These are phyloP conservation scores for Erysimum cheiranthoides DNA, from an alignment of 345 rosid genomes.

Conservation along the genomic window DNA sequence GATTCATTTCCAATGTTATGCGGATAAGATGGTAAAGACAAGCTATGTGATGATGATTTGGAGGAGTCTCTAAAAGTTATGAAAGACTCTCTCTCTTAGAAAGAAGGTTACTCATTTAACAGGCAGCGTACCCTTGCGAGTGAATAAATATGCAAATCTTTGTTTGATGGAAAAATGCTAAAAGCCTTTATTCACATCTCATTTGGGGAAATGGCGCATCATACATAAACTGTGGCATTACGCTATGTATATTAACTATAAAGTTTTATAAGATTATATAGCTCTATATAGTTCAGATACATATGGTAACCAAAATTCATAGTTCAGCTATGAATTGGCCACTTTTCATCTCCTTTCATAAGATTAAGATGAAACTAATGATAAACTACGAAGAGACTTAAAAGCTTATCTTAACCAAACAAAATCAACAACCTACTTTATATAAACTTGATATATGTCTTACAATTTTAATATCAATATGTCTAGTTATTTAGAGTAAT, in stretches of 20 bases:
- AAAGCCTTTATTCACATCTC: not conserved
- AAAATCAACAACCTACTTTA: not conserved
- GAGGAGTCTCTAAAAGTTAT: constrained; percentile 56
- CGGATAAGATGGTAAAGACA: constrained; percentile 63
- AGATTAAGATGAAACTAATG: not conserved
- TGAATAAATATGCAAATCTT: constrained; percentile 2
- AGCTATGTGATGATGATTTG: constrained; percentile 56
- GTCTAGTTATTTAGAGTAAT: not conserved
- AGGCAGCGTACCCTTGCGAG: not conserved
- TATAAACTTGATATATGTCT: constrained; percentile 1
- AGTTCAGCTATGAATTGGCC: too few species aligned
- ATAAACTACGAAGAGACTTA: not conserved
- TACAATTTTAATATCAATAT: not conserved
- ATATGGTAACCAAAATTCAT: too few species aligned
- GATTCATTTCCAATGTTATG: constrained; percentile 69
- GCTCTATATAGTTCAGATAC: not conserved
- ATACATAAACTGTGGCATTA: too few species aligned
- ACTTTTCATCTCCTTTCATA: not conserved
- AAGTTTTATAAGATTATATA: too few species aligned
- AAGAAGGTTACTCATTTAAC: not conserved
- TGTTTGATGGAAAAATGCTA: not conserved
- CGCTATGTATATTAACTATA: too few species aligned
- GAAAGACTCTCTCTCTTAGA: constrained; percentile 38
- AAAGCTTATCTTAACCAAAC: not conserved
- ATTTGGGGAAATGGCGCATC: not conserved